phyloP scores from a whole-genome alignment of 768 basidiomycete species.

The Phaffia australis region DNA sequence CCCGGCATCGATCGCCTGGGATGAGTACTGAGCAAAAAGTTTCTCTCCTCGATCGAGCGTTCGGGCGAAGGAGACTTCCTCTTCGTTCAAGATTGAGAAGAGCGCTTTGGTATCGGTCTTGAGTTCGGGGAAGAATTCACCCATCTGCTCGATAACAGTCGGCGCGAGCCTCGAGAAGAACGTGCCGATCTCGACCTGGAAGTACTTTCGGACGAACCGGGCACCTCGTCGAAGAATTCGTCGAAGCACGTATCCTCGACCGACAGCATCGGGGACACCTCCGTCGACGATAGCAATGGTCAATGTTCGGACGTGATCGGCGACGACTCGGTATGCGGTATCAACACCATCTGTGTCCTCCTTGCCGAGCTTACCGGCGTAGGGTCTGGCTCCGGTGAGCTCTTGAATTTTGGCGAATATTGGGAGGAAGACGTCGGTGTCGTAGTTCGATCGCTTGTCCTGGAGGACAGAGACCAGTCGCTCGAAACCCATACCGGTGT shows the following conservation, averaged over 20 bases:
- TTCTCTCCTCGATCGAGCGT: conserved; percentile 94
- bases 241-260: conserved; percentile 91
- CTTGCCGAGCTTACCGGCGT: conserved; percentile 82
- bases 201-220: conserved; percentile 90
- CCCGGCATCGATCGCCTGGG: conserved; percentile 53
- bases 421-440: conserved; percentile 87
- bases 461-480: conserved; percentile 90
- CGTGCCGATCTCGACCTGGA: conserved; percentile 78
- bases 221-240: conserved; percentile 86
- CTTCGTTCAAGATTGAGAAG: conserved; percentile 91
- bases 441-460: conserved; percentile 87
- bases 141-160: conserved; percentile 77
- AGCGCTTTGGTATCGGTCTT: conserved; percentile 56
- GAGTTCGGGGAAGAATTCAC: conserved; percentile 83
- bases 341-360: conserved; percentile 93
- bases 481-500: conserved; percentile 99
- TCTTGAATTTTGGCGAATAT: conserved; percentile 79
- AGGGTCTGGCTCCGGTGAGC: conserved; percentile 75
- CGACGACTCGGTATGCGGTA: conserved; percentile 92
- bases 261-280: conserved; percentile 90
- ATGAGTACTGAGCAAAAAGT: conserved; percentile 79
- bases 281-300: conserved; percentile 95
- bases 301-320: conserved; percentile 90
- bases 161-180: conserved; percentile 93
- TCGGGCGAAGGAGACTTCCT: conserved; percentile 94